Conservation (phyloP, 352 stramenopile species). For the Pythium diclinum region DNA sequence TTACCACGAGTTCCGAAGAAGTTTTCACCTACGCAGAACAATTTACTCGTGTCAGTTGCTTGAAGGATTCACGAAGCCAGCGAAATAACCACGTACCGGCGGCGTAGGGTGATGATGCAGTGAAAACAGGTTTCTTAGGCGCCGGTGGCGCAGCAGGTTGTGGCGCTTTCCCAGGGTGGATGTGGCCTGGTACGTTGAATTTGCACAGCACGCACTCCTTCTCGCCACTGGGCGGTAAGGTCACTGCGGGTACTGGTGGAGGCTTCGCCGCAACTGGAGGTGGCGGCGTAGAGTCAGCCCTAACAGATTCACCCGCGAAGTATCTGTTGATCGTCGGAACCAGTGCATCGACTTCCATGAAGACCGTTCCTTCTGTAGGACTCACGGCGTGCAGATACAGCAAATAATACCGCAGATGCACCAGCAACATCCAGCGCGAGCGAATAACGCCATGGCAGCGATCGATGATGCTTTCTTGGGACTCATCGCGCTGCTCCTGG, state of each 20-base stretch:
- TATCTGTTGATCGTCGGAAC: constrained; percentile 42
- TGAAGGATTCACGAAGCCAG: background rate
- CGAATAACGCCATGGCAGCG: constrained; percentile 45
- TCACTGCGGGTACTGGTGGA: constrained; percentile 19
- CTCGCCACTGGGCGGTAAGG: background rate
- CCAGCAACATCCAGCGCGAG: constrained; percentile 47
- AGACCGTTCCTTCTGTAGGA: constrained; percentile 62
- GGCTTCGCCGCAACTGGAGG: background rate
- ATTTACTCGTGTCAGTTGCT: background rate
- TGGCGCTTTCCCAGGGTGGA: constrained; percentile 48
- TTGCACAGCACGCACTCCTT: constrained; percentile 74
- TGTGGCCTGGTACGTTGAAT: constrained; percentile 78
- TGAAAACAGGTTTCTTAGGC: constrained; percentile 22
- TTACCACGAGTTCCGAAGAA: constrained; percentile 49
- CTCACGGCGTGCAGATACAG: constrained; percentile 69
- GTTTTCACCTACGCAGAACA: constrained; percentile 30
- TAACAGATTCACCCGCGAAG: constrained; percentile 22
- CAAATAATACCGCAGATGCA: constrained; percentile 72
- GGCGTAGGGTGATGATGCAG: constrained; percentile 11
- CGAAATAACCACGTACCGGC: constrained; percentile 1
- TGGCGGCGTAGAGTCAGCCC: background rate
- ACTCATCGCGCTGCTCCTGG: constrained; percentile 22
- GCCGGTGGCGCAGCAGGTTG: background rate
- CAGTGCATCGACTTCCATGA: constrained; percentile 51
- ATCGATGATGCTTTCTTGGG: constrained; percentile 36